Evolutionary conservation across 495 filamentous ascomycete species (phyloP).

Genomic region (Xylaria sp.): DNA sequence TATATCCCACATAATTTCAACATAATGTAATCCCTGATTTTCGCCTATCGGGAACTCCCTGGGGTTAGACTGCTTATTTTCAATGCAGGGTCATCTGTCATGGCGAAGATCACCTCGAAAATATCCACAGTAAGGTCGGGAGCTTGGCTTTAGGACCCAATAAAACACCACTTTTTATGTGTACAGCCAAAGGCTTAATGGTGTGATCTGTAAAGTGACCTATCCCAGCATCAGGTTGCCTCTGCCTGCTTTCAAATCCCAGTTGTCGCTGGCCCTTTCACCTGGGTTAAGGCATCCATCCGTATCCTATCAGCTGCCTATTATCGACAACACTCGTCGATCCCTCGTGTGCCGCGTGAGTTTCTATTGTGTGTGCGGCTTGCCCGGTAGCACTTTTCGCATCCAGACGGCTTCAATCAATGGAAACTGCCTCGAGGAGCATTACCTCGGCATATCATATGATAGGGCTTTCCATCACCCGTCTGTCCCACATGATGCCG

Average conservation of each 20-base stretch:
- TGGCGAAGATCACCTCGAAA: conserved; percentile 1
- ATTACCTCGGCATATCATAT: conserved; percentile 13
- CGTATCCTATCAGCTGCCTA: conserved; percentile 3
- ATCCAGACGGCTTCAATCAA: background rate
- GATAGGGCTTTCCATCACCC: background rate
- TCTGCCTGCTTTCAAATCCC: background rate
- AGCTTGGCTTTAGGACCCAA: conserved; percentile 1
- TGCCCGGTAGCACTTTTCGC: background rate
- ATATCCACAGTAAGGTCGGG: conserved; percentile 8
- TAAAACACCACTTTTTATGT: conserved; percentile 2
- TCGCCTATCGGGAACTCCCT: background rate
- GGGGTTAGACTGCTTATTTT: background rate
- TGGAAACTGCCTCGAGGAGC: background rate
- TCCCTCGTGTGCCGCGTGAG: background rate
- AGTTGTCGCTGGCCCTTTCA: background rate
- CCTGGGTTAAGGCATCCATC: background rate
- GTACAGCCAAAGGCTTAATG: background rate
- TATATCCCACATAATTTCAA: background rate
- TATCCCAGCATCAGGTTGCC: conserved; percentile 13
- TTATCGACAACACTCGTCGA: conserved; percentile 20
- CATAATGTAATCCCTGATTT: conserved; percentile 18
- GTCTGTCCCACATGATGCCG: conserved; percentile 10
- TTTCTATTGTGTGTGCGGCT: background rate
- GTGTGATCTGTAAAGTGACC: background rate
- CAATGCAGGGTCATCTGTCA: conserved; percentile 11